A percentile compares a stretch with the other conserved stretches of the same genome.
phyloP scores from a whole-genome alignment of 1,284 basidiomycete species.

The Psilocybe mexicana region DNA sequence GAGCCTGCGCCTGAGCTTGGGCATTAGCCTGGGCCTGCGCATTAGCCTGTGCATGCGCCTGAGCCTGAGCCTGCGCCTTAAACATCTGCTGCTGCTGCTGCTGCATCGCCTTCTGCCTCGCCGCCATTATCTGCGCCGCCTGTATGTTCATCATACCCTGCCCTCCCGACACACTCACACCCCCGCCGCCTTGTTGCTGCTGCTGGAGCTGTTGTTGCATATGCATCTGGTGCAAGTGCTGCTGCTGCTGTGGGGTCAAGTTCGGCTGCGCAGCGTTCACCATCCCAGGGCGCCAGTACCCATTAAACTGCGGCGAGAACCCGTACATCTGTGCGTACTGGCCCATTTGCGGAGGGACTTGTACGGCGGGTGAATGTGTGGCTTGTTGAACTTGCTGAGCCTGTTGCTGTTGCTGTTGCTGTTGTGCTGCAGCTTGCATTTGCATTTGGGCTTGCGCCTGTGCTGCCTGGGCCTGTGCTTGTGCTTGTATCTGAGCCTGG shows the following conservation, averaged over 20 bases:
- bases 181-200: constrained; percentile 3
- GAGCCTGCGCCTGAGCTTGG: constrained; percentile 4
- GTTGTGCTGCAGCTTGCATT: constrained; percentile 6
- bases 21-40: constrained; percentile 8
- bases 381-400: neutral
- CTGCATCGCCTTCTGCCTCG: neutral
- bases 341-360: neutral
- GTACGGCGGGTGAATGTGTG: neutral
- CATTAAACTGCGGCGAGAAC: neutral
- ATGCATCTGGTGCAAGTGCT: constrained; percentile 10
- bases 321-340: constrained; percentile 13
- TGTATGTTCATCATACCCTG: constrained; percentile 3
- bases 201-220: constrained; percentile 5
- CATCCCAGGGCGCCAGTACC: constrained; percentile 6
- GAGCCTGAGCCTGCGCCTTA: constrained; percentile 4
- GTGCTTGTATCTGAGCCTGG: constrained; percentile 16
- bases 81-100: neutral
- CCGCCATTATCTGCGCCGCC: neutral
- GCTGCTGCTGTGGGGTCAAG: constrained; percentile 6
- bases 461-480: constrained; percentile 7
- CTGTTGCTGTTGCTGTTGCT: constrained; percentile 8
- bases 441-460: constrained; percentile 11
- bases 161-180: neutral
- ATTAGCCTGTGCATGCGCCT: constrained; percentile 7
- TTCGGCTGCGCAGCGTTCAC: neutral